These are phyloP conservation scores for Xylaria sp. DNA, from an alignment of 2,329 filamentous ascomycete genomes.

Conservation along the genomic window DNA sequence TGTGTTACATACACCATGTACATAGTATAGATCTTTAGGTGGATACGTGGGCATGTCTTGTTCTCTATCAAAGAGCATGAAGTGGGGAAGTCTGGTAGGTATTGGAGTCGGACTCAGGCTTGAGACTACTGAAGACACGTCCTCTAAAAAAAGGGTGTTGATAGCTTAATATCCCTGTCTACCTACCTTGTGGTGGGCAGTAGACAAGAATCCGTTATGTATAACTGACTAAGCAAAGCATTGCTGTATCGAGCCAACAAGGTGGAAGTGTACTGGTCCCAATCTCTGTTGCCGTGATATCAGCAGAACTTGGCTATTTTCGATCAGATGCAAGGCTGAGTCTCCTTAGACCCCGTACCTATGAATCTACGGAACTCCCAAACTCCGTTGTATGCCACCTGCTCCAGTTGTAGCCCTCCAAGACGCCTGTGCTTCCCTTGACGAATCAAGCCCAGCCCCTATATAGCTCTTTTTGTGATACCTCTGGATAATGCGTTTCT, in stretches of 20 bases:
- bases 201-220: too few relatives aligned
- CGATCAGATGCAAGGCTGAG: slow-evolving; percentile 19
- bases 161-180: too few relatives aligned
- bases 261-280: background rate
- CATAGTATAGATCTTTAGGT: too few relatives aligned
- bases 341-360: slow-evolving; percentile 19
- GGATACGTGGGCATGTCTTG: too few relatives aligned
- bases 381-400: slow-evolving; percentile 28
- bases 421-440: slow-evolving; percentile 34
- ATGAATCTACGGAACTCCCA: slow-evolving; percentile 30
- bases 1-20: too few relatives aligned
- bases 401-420: slow-evolving; percentile 26
- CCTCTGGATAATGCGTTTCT: slow-evolving; percentile 20
- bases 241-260: background rate
- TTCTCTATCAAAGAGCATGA: too few relatives aligned
- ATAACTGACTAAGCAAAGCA: background rate
- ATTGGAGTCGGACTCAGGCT: too few relatives aligned
- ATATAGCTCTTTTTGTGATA: slow-evolving; percentile 19
- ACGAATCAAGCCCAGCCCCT: slow-evolving; percentile 21
- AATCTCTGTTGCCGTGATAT: slow-evolving; percentile 13
- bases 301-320: slow-evolving; percentile 10
- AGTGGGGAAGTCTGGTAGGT: too few relatives aligned
- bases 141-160: too few relatives aligned
- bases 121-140: too few relatives aligned
- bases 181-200: too few relatives aligned